phyloP scores from a whole-genome alignment of 169 alveolate species.

The Plasmodium vinckei region DNA sequence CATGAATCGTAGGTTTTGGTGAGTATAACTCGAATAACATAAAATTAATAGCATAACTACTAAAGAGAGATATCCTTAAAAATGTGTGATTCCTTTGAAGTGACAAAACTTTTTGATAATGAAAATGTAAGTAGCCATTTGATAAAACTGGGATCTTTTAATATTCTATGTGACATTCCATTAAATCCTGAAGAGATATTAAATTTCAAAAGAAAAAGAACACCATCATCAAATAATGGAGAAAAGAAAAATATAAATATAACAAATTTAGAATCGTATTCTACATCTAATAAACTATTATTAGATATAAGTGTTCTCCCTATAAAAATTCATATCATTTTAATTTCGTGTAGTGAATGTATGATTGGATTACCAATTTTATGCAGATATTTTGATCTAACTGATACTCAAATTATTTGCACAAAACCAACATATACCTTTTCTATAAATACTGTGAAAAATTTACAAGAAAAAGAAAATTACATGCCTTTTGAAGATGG shows the following conservation, averaged over 20 bases:
- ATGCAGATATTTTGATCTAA: slow-evolving; percentile 59
- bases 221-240: not conserved
- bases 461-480: slow-evolving; percentile 49
- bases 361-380: slow-evolving; percentile 74
- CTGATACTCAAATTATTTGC: slow-evolving; percentile 54
- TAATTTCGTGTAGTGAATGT: slow-evolving; percentile 64
- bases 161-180: slow-evolving; percentile 65
- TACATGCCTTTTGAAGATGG: slow-evolving; percentile 57
- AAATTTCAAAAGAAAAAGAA: slow-evolving; percentile 29
- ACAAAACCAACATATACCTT: slow-evolving; percentile 49
- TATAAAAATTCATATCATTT: slow-evolving; percentile 66
- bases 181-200: slow-evolving; percentile 35
- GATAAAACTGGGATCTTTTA: slow-evolving; percentile 56
- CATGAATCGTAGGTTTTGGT: no score
- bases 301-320: slow-evolving; percentile 62
- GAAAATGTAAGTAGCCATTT: slow-evolving; percentile 64
- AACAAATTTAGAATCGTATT: slow-evolving; percentile 24
- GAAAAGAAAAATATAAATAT: slow-evolving; percentile 17
- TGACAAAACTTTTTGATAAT: slow-evolving; percentile 27
- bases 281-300: slow-evolving; percentile 32
- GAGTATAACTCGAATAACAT: no score
- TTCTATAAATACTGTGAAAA: slow-evolving; percentile 47
- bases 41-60: no score
- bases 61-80: not conserved
- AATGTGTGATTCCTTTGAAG: slow-evolving; percentile 57